Conservation (phyloP, 257 asterid genomes). For the Solanum pimpinellifolium region DNA sequence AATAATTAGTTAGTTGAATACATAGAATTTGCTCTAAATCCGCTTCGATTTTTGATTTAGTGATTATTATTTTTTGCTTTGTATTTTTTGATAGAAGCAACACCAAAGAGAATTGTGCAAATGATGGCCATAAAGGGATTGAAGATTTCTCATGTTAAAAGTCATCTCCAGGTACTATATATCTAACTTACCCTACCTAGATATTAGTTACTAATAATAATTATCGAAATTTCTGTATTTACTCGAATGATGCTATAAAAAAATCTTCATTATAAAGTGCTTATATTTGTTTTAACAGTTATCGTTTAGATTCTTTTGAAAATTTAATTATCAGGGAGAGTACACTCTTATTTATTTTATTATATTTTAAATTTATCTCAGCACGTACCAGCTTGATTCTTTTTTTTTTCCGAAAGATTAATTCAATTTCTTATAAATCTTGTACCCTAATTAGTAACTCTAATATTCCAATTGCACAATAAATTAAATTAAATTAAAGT, state of each 20-base stretch:
- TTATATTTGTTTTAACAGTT: not conserved
- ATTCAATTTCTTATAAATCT: not conserved
- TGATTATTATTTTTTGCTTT: not conserved
- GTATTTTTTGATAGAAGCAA: constrained; percentile 11
- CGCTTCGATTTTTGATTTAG: not conserved
- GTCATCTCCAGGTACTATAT: constrained; percentile 26
- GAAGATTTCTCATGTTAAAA: constrained; percentile 24
- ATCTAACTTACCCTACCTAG: not conserved
- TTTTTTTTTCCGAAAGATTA: not conserved
- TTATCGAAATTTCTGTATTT: not conserved
- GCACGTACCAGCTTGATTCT: not conserved
- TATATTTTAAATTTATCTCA: not conserved
- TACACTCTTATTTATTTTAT: not conserved
- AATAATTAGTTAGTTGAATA: not conserved
- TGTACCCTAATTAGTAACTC: not conserved
- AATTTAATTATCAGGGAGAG: not conserved
- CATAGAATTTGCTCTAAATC: not conserved
- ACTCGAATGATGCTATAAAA: not conserved
- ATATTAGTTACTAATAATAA: not conserved
- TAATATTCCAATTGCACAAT: not conserved
- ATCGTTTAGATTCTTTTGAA: not conserved
- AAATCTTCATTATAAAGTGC: not conserved
- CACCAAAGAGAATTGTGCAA: constrained; percentile 24
- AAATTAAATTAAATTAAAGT: not conserved
- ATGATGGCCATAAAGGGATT: constrained; percentile 24